Conservation (phyloP, 257 asterid genomes). For the Datura wrightii region DNA sequence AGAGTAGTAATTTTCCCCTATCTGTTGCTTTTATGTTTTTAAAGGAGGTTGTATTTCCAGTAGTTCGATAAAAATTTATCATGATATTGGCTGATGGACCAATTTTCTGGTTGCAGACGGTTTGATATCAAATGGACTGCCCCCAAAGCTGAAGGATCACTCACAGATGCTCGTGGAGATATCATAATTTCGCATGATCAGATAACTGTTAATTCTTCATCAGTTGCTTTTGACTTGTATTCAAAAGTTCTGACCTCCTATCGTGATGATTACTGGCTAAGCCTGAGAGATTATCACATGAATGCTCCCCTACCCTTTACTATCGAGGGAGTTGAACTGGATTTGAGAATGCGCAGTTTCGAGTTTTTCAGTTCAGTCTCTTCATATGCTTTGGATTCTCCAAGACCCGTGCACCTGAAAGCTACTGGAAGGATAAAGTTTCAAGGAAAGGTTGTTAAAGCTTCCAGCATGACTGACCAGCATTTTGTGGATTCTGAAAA, state of each 20-base stretch:
- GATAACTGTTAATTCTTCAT: constrained; percentile 85
- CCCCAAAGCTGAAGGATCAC: constrained; percentile 96
- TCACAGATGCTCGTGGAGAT: constrained; percentile 99
- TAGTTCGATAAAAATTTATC: neutral
- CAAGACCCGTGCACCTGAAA: constrained; percentile 89
- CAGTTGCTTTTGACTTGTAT: constrained; percentile 90
- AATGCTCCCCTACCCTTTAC: constrained; percentile 66
- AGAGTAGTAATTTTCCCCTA: neutral
- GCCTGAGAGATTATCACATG: constrained; percentile 61
- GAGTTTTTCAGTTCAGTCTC: constrained; percentile 90
- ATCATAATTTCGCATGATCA: constrained; percentile 89
- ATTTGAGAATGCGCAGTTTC: constrained; percentile 87
- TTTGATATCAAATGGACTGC: constrained; percentile 99
- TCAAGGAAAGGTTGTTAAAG: constrained; percentile 84
- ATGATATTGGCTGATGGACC: constrained; percentile 35
- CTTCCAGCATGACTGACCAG: constrained; percentile 39
- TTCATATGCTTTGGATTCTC: constrained; percentile 88
- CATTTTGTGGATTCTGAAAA: constrained; percentile 45
- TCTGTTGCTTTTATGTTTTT: constrained; percentile 5
- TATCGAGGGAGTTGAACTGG: constrained; percentile 94
- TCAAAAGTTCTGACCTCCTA: constrained; percentile 81
- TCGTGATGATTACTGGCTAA: constrained; percentile 60
- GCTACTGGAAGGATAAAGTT: constrained; percentile 97
- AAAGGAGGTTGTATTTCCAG: neutral
- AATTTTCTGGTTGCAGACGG: constrained; percentile 60